Conservation (phyloP, 2,329 filamentous ascomycete genomes). For the Byssoonygena ceratinophila region DNA sequence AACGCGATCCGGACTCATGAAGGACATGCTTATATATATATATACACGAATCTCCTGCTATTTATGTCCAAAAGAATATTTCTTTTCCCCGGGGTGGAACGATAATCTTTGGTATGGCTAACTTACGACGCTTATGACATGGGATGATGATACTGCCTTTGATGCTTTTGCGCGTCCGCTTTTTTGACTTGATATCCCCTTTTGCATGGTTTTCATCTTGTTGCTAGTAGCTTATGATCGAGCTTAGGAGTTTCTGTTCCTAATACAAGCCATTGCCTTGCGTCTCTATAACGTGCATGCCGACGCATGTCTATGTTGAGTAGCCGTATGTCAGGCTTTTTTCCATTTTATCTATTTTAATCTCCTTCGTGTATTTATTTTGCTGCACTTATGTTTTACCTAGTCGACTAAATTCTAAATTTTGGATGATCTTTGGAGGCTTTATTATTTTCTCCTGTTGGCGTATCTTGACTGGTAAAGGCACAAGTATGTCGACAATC, state of each 20-base stretch:
- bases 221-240: not conserved
- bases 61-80: not conserved
- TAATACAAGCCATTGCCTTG: not conserved
- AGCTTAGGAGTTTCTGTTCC: not conserved
- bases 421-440: too few species aligned
- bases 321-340: not conserved
- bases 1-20: not conserved
- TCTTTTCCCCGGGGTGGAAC: not conserved
- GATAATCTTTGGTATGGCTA: too few species aligned
- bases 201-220: conserved; percentile 4
- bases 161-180: conserved; percentile 1
- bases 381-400: not conserved
- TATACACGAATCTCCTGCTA: not conserved
- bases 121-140: conserved; percentile 4
- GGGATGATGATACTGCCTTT: not conserved
- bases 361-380: conserved; percentile 5
- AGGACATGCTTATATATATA: not conserved
- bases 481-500: too few species aligned
- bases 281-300: not conserved
- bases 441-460: too few species aligned
- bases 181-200: conserved; percentile 2
- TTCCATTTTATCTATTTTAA: not conserved
- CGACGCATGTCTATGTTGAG: not conserved
- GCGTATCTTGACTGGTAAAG: too few species aligned
- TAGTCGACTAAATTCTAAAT: conserved; percentile 3